These are phyloP conservation scores for Scleroderma citrinum DNA, from an alignment of 768 basidiomycete species.

Conservation along the genomic window DNA sequence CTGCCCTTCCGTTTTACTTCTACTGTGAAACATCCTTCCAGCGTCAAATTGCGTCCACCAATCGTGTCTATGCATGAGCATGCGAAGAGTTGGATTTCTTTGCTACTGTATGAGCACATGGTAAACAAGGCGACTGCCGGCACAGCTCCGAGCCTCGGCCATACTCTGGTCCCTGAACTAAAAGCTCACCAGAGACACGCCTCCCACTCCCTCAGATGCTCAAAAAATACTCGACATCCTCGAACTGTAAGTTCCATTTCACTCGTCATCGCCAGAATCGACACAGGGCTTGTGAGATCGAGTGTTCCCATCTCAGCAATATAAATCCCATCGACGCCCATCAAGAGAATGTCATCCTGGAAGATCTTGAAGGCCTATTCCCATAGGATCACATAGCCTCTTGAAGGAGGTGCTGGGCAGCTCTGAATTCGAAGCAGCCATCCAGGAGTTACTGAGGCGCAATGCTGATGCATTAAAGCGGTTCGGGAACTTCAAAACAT, in stretches of 20 bases:
- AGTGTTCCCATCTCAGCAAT: slow-evolving; percentile 44
- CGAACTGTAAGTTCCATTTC: slow-evolving; percentile 39
- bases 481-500: slow-evolving; percentile 60
- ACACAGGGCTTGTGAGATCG: slow-evolving; percentile 79
- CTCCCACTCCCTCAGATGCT: slow-evolving; percentile 41
- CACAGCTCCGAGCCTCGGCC: too few species aligned
- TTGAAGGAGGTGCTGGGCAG: slow-evolving; percentile 57
- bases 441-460: slow-evolving; percentile 61
- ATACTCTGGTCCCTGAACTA: too few species aligned
- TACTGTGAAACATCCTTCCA: too few species aligned
- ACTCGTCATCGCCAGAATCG: slow-evolving; percentile 39
- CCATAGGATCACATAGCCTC: slow-evolving; percentile 47
- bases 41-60: too few species aligned
- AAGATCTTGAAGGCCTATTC: slow-evolving; percentile 51
- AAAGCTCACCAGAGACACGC: slow-evolving; percentile 42
- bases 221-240: slow-evolving; percentile 55
- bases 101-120: too few species aligned
- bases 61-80: too few species aligned
- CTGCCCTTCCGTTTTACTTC: too few species aligned
- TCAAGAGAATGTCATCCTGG: slow-evolving; percentile 9
- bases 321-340: slow-evolving; percentile 11
- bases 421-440: slow-evolving; percentile 61
- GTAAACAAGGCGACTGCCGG: too few species aligned
- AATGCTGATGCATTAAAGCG: slow-evolving; percentile 59
- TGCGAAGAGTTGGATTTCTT: too few species aligned